These are phyloP conservation scores for Myxozyma melibiosi DNA, from an alignment of 805 yeast genomes.

Conservation along the genomic window DNA sequence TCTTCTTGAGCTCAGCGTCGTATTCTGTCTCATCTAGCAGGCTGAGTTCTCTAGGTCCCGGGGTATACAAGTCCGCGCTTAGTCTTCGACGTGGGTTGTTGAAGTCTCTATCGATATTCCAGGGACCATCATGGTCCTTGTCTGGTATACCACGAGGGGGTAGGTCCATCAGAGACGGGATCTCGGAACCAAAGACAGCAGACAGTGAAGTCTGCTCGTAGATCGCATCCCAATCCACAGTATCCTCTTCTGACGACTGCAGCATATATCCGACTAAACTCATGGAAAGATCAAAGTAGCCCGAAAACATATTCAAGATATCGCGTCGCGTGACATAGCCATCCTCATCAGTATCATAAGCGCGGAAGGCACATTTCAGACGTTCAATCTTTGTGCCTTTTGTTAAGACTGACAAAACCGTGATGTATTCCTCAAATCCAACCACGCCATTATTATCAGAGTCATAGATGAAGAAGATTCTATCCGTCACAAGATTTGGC, in stretches of 20 bases:
- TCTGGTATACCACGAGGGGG: slow-evolving; percentile 3
- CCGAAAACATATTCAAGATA: slow-evolving; percentile 21
- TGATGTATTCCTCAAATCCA: slow-evolving; percentile 33
- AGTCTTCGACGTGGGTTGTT: no score
- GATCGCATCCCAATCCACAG: slow-evolving; percentile 15
- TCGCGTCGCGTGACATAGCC: slow-evolving; percentile 18
- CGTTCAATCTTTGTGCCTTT: slow-evolving; percentile 19
- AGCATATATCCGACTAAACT: slow-evolving; percentile 22
- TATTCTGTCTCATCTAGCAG: slow-evolving; percentile 23
- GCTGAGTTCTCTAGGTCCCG: not conserved
- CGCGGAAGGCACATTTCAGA: slow-evolving; percentile 19
- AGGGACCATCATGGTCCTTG: slow-evolving; percentile 13
- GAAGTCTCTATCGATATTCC: no score
- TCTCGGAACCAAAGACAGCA: slow-evolving; percentile 16
- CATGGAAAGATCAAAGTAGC: slow-evolving; percentile 29
- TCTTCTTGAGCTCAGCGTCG: slow-evolving; percentile 25
- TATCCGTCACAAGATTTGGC: slow-evolving; percentile 28
- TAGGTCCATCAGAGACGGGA: slow-evolving; percentile 13
- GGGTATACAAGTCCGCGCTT: not conserved
- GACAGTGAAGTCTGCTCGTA: slow-evolving; percentile 22
- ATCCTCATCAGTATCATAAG: slow-evolving; percentile 26
- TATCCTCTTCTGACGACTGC: slow-evolving; percentile 19
- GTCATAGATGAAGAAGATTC: slow-evolving; percentile 33
- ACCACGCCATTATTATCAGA: slow-evolving; percentile 34
- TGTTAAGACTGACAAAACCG: slow-evolving; percentile 11